Evolutionary conservation across 148 eudicot genomes (phyloP).

Genomic region (Camellia japonica): DNA sequence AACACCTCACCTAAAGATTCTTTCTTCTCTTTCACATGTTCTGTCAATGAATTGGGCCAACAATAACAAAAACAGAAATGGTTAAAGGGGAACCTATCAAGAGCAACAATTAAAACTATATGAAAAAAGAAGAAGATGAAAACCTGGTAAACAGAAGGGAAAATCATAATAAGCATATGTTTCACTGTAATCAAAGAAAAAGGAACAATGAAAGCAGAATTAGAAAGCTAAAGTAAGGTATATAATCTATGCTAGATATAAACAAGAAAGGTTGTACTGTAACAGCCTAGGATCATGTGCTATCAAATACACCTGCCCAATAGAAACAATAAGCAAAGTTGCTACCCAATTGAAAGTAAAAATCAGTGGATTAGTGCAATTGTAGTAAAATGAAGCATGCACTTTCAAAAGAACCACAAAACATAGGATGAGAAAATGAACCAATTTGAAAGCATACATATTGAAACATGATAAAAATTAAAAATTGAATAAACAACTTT

Average conservation of each 20-base stretch:
- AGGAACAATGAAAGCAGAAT: background rate
- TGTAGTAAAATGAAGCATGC: background rate
- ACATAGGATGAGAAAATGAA: background rate
- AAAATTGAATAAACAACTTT: background rate
- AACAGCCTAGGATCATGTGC: background rate
- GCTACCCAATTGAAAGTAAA: background rate
- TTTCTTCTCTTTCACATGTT: slow-evolving; percentile 24
- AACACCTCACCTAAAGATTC: slow-evolving; percentile 23
- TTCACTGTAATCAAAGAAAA: slow-evolving; percentile 19
- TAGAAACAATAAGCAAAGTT: background rate
- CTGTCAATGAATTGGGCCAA: slow-evolving; percentile 9
- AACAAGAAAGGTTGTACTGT: background rate
- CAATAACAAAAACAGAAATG: background rate
- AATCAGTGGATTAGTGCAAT: background rate
- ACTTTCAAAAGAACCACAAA: background rate
- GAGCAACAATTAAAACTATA: background rate
- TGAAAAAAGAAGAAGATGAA: background rate
- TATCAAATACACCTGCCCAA: background rate
- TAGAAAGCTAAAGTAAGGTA: background rate
- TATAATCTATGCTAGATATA: background rate
- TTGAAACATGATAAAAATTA: background rate
- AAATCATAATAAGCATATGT: slow-evolving; percentile 26
- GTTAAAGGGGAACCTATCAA: background rate
- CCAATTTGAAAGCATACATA: background rate
- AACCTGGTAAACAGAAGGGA: slow-evolving; percentile 31